Conservation (phyloP, 805 yeast genomes). For the Wickerhamiella shivajii region DNA sequence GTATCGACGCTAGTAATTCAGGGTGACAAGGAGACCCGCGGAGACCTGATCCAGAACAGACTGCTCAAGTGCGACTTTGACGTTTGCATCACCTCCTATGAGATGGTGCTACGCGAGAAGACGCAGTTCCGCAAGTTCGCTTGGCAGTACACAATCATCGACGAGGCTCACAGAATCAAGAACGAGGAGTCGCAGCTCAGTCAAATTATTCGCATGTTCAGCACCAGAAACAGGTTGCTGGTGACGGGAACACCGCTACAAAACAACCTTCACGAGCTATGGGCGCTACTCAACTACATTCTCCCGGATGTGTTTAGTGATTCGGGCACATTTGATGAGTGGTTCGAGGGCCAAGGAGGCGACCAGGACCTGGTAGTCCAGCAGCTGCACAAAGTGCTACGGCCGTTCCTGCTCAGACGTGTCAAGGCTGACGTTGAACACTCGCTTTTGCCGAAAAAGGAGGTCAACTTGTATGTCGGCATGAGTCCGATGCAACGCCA, state of each 20-base stretch:
- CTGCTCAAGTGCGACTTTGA: constrained; percentile 70
- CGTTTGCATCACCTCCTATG: constrained; percentile 81
- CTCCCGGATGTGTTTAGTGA: constrained; percentile 93
- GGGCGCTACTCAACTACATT: constrained; percentile 86
- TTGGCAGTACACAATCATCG: constrained; percentile 90
- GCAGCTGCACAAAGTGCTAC: constrained; percentile 73
- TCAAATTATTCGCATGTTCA: constrained; percentile 79
- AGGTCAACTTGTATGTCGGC: constrained; percentile 76
- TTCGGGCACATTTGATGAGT: constrained; percentile 74
- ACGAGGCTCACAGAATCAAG: constrained; percentile 93
- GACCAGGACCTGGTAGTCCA: constrained; percentile 71
- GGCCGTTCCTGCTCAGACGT: constrained; percentile 79
- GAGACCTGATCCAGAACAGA: constrained; percentile 39
- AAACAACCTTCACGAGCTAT: constrained; percentile 84
- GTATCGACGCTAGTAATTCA: constrained; percentile 74
- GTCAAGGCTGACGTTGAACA: constrained; percentile 89
- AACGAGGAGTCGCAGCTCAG: constrained; percentile 87
- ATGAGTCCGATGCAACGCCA: constrained; percentile 90
- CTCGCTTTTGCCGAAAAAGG: constrained; percentile 79
- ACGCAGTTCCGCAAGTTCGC: constrained; percentile 60
- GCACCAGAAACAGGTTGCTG: constrained; percentile 67
- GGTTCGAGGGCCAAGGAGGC: constrained; percentile 53
- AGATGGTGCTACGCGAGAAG: constrained; percentile 85
- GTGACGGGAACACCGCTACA: constrained; percentile 96
- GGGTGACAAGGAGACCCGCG: constrained; percentile 77